phyloP scores from a whole-genome alignment of 2,329 filamentous ascomycete species.

The Aureobasidium sp. region DNA sequence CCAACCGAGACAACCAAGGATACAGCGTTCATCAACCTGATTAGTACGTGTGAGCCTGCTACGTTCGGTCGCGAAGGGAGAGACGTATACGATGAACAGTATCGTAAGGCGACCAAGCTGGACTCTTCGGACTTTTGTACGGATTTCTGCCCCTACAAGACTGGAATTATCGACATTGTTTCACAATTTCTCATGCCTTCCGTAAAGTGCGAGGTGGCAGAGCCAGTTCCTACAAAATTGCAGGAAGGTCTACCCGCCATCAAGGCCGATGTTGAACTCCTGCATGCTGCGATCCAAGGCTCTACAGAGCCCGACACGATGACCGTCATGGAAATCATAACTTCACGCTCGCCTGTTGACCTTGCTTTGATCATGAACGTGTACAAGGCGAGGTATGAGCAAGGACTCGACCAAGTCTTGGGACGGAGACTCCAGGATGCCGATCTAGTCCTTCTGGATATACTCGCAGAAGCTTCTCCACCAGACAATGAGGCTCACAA shows the following conservation, averaged over 20 bases:
- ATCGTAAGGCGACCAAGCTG: conserved; percentile 47
- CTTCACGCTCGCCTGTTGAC: neutral
- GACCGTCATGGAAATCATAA: neutral
- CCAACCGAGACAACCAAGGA: neutral
- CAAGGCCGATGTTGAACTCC: neutral
- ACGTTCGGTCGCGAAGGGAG: conserved; percentile 39
- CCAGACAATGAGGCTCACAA: neutral
- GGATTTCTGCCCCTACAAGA: conserved; percentile 43
- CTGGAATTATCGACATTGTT: conserved; percentile 45
- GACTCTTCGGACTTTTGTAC: conserved; percentile 38
- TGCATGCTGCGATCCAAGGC: neutral
- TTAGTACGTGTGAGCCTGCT: conserved; percentile 31
- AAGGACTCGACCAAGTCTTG: neutral
- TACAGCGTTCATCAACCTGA: conserved; percentile 5
- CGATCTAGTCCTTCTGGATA: neutral
- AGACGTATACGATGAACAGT: conserved; percentile 43
- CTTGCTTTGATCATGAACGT: neutral
- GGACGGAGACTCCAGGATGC: neutral
- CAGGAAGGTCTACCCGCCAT: neutral
- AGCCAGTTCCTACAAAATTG: too few relatives aligned
- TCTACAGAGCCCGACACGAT: neutral
- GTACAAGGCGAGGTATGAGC: neutral
- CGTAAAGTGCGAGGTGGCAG: conserved; percentile 2
- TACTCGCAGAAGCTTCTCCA: neutral
- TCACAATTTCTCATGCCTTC: conserved; percentile 37